A percentile compares a stretch with the other conserved stretches of the same genome.
Evolutionary conservation across 257 asterid genomes (phyloP).

Genomic region (Solanum sitiens): DNA sequence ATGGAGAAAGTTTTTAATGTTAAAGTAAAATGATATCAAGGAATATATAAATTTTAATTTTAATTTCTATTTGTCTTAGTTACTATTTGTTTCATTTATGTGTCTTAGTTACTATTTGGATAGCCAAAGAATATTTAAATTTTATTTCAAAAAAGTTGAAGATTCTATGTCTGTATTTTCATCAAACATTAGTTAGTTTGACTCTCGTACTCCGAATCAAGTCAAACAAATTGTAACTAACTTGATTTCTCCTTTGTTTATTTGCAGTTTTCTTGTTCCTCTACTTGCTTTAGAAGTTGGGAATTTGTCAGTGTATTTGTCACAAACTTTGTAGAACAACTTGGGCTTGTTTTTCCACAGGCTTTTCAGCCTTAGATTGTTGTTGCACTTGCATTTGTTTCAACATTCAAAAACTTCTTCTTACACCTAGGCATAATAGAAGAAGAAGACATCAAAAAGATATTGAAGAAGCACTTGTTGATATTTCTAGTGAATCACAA

Average conservation of each 20-base stretch:
- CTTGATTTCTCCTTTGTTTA: not conserved
- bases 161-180: no score
- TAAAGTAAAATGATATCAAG: no score
- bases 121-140: no score
- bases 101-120: no score
- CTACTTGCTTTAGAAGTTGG: constrained; percentile 54
- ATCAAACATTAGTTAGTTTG: no score
- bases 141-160: no score
- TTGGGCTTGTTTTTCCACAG: constrained; percentile 43
- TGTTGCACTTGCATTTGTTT: constrained; percentile 48
- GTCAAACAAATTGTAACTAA: not conserved
- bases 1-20: no score
- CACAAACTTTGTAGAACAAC: constrained; percentile 24
- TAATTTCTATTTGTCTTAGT: no score
- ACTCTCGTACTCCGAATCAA: no score
- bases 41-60: no score
- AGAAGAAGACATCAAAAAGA: constrained; percentile 15
- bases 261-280: constrained; percentile 64
- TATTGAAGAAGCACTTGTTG: constrained; percentile 11
- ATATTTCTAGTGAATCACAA: constrained; percentile 14
- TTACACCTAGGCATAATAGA: constrained; percentile 14
- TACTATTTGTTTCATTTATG: no score
- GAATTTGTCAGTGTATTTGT: constrained; percentile 65
- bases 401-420: constrained; percentile 32
- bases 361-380: constrained; percentile 30